Base-by-base conservation (phyloP, 2,329 filamentous ascomycete genomes). In the Cryphonectria carpinicola region DNA sequence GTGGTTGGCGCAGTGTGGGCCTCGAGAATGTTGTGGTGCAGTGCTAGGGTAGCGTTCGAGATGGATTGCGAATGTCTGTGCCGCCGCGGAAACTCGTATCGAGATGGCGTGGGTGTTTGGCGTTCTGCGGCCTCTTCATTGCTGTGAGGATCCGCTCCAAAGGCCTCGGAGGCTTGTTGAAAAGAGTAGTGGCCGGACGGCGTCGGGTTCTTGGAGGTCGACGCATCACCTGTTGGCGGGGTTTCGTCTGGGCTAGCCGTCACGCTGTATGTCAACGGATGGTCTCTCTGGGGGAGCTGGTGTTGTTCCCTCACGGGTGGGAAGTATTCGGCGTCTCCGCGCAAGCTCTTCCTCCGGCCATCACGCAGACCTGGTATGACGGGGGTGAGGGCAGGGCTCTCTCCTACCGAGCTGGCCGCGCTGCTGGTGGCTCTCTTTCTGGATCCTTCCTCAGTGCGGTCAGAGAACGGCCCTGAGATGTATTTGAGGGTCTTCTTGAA, bases 201-300 rank as follows among this genome's bases (percentile, higher is more conserved):
- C 61, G 80, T 81, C 69, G 83, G 81, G 61, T 81, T 79, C 52
- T 81, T 80, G 64, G 80, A 80, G 70, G 81, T 73, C 72, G 68
- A 17, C 35, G 49, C 62, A 80, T 71, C 78, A 77, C 52, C 79
- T 75, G 71, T 80, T 73, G 69, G 63, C 22, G 80, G 77, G 73
- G 81, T 81, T 19, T 83, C 80, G 64, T 90, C 88, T 1, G 92
- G 92, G 76, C 90, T 93, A 25, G 88, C 92, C 49, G 88, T 90
- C 65, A 93, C 87, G 77, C 92, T 95, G 75, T 93, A 91, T 25
- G 92, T 89, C 58, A 95, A 81, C 28, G 93, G 92, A 78, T 95
- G 93, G 67, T 93, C 91, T 65, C 82, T 81, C 67, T 86, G 84
- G n/a, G 37, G 85, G 82, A 75, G 76, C 76, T 46, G 80, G 66